Evolutionary conservation across 352 stramenopile genomes (phyloP).

Genomic region (Discostella stelligera): DNA sequence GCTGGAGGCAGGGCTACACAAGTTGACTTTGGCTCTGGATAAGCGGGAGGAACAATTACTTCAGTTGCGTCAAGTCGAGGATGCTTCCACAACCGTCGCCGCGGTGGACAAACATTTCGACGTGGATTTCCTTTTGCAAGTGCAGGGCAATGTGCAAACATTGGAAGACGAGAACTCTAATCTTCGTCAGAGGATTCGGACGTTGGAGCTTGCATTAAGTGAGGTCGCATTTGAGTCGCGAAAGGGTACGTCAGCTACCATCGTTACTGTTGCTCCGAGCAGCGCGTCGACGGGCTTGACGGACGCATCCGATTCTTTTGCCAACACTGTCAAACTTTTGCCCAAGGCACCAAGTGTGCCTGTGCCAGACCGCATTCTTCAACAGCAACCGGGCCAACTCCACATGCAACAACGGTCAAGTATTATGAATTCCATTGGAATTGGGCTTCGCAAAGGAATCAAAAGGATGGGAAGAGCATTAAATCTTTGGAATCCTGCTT

Average conservation of each 20-base stretch:
- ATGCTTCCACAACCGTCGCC: background rate
- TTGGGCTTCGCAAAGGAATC: constrained; percentile 23
- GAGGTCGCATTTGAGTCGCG: constrained; percentile 38
- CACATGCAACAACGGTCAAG: constrained; percentile 36
- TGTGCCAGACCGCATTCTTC: constrained; percentile 27
- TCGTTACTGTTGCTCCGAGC: background rate
- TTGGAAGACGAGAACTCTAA: constrained; percentile 42
- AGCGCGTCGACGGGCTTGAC: background rate
- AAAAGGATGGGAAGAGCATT: constrained; percentile 29
- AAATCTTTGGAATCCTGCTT: constrained; percentile 40
- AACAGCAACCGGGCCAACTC: constrained; percentile 35
- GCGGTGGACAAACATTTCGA: background rate
- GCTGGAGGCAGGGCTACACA: constrained; percentile 29
- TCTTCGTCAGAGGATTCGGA: constrained; percentile 30
- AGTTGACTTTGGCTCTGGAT: constrained; percentile 31
- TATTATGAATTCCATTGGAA: constrained; percentile 28
- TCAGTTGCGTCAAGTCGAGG: constrained; percentile 13
- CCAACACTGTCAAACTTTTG: constrained; percentile 18
- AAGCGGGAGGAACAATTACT: constrained; percentile 22
- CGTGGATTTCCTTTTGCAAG: constrained; percentile 8
- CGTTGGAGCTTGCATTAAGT: constrained; percentile 46
- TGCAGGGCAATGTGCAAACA: constrained; percentile 14
- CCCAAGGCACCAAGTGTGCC: constrained; percentile 30
- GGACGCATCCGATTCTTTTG: constrained; percentile 1
- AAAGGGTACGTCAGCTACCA: constrained; percentile 20